phyloP scores from a whole-genome alignment of 2,329 filamentous ascomycete genomes.

The Chrysosporium queenslandicum region DNA sequence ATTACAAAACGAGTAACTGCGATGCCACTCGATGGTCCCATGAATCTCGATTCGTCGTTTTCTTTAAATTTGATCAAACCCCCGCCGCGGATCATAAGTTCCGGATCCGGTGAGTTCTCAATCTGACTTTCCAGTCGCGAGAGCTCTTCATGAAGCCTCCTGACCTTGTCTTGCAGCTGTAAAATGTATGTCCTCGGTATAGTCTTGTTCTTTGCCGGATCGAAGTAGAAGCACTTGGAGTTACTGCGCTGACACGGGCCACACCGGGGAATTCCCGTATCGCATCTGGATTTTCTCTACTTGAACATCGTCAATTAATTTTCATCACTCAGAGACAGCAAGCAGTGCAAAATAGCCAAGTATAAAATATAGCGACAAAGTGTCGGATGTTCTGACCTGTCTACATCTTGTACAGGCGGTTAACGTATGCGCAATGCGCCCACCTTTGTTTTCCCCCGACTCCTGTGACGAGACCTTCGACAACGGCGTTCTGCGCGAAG shows the following conservation, averaged over 20 bases:
- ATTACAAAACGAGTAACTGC: conserved; percentile 91
- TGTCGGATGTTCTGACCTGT: conserved; percentile 11
- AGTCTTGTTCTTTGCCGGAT: conserved; percentile 73
- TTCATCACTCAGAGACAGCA: not conserved
- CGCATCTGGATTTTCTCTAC: conserved; percentile 91
- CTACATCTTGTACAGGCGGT: conserved; percentile 15
- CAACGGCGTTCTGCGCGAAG: not conserved
- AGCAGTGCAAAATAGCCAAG: not conserved
- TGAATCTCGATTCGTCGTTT: conserved; percentile 77
- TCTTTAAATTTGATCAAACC: conserved; percentile 77
- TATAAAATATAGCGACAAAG: not conserved
- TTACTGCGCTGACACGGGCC: conserved; percentile 86
- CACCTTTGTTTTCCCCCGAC: conserved; percentile 4
- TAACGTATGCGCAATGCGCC: conserved; percentile 16
- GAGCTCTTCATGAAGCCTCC: conserved; percentile 70
- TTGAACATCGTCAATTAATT: not conserved
- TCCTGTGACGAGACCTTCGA: not conserved
- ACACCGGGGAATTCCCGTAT: conserved; percentile 83
- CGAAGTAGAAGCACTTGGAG: conserved; percentile 88
- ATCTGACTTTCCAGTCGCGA: conserved; percentile 69
- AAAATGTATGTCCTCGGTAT: conserved; percentile 90
- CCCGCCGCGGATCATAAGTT: conserved; percentile 77
- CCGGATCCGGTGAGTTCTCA: conserved; percentile 57
- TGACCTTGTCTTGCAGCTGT: conserved; percentile 76
- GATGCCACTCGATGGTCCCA: conserved; percentile 90